Evolutionary conservation across 352 stramenopile species (phyloP).

Genomic region (Phytophthora foliorum): DNA sequence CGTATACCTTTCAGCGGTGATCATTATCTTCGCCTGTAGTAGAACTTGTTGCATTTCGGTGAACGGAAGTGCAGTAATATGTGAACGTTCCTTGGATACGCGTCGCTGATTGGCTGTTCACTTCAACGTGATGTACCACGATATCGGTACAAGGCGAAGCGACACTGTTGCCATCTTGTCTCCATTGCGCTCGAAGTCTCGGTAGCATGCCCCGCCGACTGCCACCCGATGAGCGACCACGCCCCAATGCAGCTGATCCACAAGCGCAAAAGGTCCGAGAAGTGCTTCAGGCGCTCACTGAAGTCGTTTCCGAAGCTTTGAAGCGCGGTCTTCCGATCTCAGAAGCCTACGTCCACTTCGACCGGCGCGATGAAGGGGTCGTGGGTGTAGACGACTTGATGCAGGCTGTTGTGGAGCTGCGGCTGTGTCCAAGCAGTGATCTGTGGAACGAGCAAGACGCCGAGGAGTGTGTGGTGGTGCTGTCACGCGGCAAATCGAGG

Average conservation of each 20-base stretch:
- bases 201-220: conserved; percentile 19
- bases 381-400: conserved; percentile 66
- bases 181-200: conserved; percentile 19
- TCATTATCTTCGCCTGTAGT: conserved; percentile 19
- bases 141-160: conserved; percentile 25
- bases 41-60: conserved; percentile 35
- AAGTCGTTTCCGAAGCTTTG: conserved; percentile 60
- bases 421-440: conserved; percentile 24
- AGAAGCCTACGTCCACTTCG: conserved; percentile 71
- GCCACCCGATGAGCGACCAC: background rate
- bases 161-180: conserved; percentile 35
- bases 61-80: conserved; percentile 2
- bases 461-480: conserved; percentile 50
- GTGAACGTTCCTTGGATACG: conserved; percentile 32
- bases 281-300: conserved; percentile 50
- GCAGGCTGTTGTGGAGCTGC: conserved; percentile 56
- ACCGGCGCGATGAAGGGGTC: conserved; percentile 51
- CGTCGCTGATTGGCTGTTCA: conserved; percentile 26
- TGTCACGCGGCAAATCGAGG: conserved; percentile 53
- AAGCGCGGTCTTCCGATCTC: conserved; percentile 57
- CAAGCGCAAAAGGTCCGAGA: conserved; percentile 14
- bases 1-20: conserved; percentile 1
- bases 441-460: conserved; percentile 59
- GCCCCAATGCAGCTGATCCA: background rate
- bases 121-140: conserved; percentile 34